Percentiles rank a stretch among this genome's conserved stretches.
Evolutionary conservation across 176 grass and related monocot genomes (phyloP).

Genomic region (Zoysia pacifica): DNA sequence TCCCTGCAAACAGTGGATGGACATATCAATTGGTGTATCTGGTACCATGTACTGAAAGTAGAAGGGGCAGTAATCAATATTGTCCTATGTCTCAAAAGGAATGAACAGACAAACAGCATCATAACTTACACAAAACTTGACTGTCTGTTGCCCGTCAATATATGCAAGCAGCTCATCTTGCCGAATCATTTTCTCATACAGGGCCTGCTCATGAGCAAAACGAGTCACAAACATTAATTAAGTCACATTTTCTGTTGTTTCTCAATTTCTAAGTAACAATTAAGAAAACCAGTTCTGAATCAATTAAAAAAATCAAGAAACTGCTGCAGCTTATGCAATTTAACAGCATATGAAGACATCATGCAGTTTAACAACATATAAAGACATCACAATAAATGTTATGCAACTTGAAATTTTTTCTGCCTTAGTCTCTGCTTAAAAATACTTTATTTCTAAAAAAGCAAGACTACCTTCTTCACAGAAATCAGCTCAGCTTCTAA

Average conservation of each 20-base stretch:
- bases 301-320: conserved; percentile 11
- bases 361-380: neutral
- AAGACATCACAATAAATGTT: neutral
- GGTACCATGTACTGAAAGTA: neutral
- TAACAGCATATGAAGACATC: conserved; percentile 8
- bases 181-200: conserved; percentile 73
- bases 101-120: conserved; percentile 6
- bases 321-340: neutral
- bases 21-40: neutral
- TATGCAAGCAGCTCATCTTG: conserved; percentile 90
- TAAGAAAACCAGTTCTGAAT: neutral
- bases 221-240: conserved; percentile 26
- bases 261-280: neutral
- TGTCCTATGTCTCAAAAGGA: neutral
- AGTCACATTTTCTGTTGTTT: neutral
- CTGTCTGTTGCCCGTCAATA: conserved; percentile 56
- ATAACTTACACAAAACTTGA: conserved; percentile 59
- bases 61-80: neutral
- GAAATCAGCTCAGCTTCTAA: conserved; percentile 94
- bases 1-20: conserved; percentile 42
- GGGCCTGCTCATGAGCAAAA: conserved; percentile 43
- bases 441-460: conserved; percentile 12
- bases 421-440: neutral
- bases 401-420: neutral
- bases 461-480: conserved; percentile 74